Conservation (phyloP, 768 basidiomycete genomes). For the Pulveroboletus frians region DNA sequence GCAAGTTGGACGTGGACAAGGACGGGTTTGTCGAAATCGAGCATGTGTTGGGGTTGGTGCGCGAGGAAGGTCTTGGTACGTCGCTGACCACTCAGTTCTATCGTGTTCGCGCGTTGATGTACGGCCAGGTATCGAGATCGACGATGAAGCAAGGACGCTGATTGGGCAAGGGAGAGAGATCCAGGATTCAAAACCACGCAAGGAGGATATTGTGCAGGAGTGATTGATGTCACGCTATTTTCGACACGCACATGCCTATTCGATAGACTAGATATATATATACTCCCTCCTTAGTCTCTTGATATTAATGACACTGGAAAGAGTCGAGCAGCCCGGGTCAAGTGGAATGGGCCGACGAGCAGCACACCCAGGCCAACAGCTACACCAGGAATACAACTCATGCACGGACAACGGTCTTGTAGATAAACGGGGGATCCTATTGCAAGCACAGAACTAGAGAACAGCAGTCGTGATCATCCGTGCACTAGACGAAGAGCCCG, state of each 20-base stretch:
- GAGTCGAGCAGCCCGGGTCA: too few relatives aligned
- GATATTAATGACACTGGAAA: too few relatives aligned
- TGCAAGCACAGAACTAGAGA: too few relatives aligned
- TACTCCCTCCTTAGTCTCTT: not conserved
- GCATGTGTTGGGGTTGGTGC: conserved; percentile 85
- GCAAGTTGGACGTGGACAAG: conserved; percentile 93
- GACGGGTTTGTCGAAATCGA: conserved; percentile 95
- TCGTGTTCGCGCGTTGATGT: not conserved
- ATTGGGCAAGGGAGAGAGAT: conserved; percentile 82
- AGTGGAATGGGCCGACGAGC: too few relatives aligned
- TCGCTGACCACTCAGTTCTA: conserved; percentile 4
- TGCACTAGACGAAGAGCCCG: too few relatives aligned
- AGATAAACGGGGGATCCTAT: too few relatives aligned
- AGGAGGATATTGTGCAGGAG: conserved; percentile 93
- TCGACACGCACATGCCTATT: conserved; percentile 1
- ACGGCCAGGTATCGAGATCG: conserved; percentile 68
- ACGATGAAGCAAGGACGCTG: conserved; percentile 78
- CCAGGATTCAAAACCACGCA: conserved; percentile 74
- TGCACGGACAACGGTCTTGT: too few relatives aligned
- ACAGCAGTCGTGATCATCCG: too few relatives aligned
- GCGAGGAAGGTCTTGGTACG: conserved; percentile 80
- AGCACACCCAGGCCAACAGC: too few relatives aligned
- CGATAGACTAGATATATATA: conserved; percentile 10
- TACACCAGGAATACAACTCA: too few relatives aligned
- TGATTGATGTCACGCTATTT: conserved; percentile 25